Conservation (phyloP, 129 eudicot genomes). For the Calendula officinalis region DNA sequence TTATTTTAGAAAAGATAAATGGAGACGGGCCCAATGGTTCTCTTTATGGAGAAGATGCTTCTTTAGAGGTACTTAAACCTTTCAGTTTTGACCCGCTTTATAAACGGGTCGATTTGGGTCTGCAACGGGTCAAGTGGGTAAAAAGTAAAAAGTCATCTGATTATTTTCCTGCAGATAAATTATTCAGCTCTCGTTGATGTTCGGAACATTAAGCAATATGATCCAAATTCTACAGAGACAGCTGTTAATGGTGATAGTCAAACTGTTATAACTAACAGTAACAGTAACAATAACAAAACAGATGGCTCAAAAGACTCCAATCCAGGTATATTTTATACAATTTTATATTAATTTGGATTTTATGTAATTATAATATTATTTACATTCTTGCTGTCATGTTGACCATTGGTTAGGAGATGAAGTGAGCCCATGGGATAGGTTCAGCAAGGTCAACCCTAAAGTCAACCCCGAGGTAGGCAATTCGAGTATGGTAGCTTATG, state of each 20-base stretch:
- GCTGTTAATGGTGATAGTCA: constrained; percentile 10
- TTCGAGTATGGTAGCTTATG: constrained; percentile 38
- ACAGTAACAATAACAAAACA: not conserved
- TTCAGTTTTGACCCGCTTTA: not conserved
- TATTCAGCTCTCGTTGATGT: constrained; percentile 73
- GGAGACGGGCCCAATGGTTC: constrained; percentile 58
- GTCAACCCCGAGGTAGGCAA: constrained; percentile 13
- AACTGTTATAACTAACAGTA: not conserved
- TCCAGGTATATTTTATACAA: constrained; percentile 36
- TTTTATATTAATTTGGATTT: too few relatives aligned
- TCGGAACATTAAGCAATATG: constrained; percentile 48
- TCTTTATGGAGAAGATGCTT: constrained; percentile 78
- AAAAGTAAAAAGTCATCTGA: constrained; percentile 1
- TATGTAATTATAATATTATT: not conserved
- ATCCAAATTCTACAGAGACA: constrained; percentile 24
- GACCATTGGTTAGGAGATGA: constrained; percentile 27
- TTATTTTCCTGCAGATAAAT: constrained; percentile 56
- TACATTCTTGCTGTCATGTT: not conserved
- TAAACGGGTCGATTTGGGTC: constrained; percentile 5
- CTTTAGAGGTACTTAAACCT: constrained; percentile 68
- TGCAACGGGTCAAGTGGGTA: not conserved
- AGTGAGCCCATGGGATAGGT: constrained; percentile 58
- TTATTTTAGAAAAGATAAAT: constrained; percentile 40
- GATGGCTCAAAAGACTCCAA: constrained; percentile 38
- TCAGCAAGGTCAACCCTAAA: constrained; percentile 37